A percentile compares a stretch with the other conserved stretches of the same genome.
Conservation (phyloP, 2,329 filamentous ascomycete species). For the Scedosporium apiospermum region DNA sequence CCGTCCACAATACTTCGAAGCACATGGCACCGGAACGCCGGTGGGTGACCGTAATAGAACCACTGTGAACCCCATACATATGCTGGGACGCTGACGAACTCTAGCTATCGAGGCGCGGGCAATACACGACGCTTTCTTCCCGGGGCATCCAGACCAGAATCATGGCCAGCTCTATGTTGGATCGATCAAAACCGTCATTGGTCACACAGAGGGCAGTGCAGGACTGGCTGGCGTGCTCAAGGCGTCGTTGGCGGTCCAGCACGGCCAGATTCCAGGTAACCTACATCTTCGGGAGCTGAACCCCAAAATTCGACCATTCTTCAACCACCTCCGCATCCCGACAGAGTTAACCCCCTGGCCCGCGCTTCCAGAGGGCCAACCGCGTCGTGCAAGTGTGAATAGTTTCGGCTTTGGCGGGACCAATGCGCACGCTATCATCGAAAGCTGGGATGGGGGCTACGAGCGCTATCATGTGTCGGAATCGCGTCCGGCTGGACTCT, state of each 20-base stretch:
- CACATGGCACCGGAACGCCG: no score
- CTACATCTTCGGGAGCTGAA: constrained; percentile 13
- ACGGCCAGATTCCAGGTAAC: constrained; percentile 14
- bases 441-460: no score
- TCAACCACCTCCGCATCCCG: no score
- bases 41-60: no score
- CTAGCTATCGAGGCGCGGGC: constrained; percentile 14
- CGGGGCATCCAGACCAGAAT: not conserved
- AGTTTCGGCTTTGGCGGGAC: constrained; percentile 19
- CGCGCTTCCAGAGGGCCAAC: constrained; percentile 13
- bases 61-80: no score
- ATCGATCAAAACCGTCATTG: constrained; percentile 17
- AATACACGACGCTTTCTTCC: constrained; percentile 13
- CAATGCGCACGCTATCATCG: constrained; percentile 18
- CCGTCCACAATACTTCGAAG: no score
- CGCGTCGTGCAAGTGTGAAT: constrained; percentile 18
- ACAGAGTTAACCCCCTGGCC: constrained; percentile 13
- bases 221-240: constrained; percentile 18
- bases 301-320: constrained; percentile 11
- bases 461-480: no score
- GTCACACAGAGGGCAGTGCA: constrained; percentile 15
- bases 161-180: constrained; percentile 22
- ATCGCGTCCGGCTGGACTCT: no score
- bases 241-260: constrained; percentile 14
- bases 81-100: constrained; percentile 15